phyloP scores from a whole-genome alignment of 1,284 basidiomycete genomes.

The Trichosporon sp. region DNA sequence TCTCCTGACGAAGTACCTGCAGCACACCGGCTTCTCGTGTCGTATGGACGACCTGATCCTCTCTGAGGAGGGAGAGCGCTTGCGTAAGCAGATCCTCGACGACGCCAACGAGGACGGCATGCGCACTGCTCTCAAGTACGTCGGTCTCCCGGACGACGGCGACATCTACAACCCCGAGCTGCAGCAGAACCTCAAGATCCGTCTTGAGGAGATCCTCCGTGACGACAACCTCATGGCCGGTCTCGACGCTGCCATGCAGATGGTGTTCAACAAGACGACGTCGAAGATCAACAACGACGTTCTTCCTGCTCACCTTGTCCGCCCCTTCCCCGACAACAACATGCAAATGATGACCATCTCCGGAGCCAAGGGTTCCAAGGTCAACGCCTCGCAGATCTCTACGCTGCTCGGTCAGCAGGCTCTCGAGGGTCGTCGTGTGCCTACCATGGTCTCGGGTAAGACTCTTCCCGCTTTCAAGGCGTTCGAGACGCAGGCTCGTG shows the following conservation, averaged over 20 bases:
- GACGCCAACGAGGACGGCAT: conserved; percentile 70
- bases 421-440: conserved; percentile 95
- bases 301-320: conserved; percentile 80
- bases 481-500: conserved; percentile 94
- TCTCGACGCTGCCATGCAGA: conserved; percentile 84
- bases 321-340: conserved; percentile 96
- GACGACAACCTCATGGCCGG: conserved; percentile 98
- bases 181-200: conserved; percentile 52
- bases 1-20: conserved; percentile 93
- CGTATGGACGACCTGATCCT: conserved; percentile 97
- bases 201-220: conserved; percentile 86
- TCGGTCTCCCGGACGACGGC: conserved; percentile 61
- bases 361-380: conserved; percentile 95
- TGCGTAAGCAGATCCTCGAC: conserved; percentile 64
- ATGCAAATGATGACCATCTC: conserved; percentile 99
- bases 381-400: conserved; percentile 97
- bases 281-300: conserved; percentile 81
- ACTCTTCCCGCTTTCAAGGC: conserved; percentile 95
- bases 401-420: conserved; percentile 96
- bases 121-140: conserved; percentile 68
- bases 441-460: conserved; percentile 98
- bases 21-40: conserved; percentile 96
- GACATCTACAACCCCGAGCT: conserved; percentile 60
- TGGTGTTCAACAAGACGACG: conserved; percentile 82
- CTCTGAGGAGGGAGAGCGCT: conserved; percentile 71